Conservation (phyloP, 2,329 filamentous ascomycete genomes). For the Aspergillus sergii region DNA sequence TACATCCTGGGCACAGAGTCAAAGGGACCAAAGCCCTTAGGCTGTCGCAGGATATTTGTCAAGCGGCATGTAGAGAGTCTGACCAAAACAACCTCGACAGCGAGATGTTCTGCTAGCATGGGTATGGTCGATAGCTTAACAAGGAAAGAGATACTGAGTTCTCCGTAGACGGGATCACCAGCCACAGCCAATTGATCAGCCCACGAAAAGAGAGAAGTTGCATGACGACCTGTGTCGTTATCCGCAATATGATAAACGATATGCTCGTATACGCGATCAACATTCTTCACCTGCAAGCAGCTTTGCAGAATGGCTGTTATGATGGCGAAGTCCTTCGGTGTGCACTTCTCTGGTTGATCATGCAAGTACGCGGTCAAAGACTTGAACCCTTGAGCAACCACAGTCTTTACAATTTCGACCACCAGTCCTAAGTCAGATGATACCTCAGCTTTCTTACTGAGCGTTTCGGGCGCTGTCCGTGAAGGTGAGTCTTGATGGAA, state of each 20-base stretch:
- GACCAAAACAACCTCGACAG: constrained; percentile 79
- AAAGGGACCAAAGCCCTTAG: constrained; percentile 74
- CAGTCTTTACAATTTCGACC: constrained; percentile 76
- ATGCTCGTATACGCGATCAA: constrained; percentile 70
- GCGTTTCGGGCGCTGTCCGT: constrained; percentile 37
- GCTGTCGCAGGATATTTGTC: constrained; percentile 71
- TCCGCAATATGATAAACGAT: constrained; percentile 69
- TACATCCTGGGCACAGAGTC: constrained; percentile 77
- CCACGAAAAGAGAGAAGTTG: constrained; percentile 90
- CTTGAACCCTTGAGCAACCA: constrained; percentile 81
- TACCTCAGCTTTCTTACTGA: constrained; percentile 40
- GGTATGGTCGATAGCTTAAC: constrained; percentile 83
- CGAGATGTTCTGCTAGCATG: constrained; percentile 82
- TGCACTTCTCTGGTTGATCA: constrained; percentile 65
- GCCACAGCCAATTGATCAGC: constrained; percentile 77
- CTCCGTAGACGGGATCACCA: constrained; percentile 87
- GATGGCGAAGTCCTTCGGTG: constrained; percentile 80
- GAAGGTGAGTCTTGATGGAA: constrained; percentile 42
- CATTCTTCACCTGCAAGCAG: constrained; percentile 75
- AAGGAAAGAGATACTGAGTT: constrained; percentile 85
- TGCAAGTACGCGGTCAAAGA: constrained; percentile 81
- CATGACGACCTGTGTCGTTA: constrained; percentile 73
- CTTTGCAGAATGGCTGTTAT: constrained; percentile 87
- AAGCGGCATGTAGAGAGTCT: constrained; percentile 79
- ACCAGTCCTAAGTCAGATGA: constrained; percentile 59